Conservation (phyloP, 1,284 basidiomycete genomes). For the Moesziomyces globuligerus region DNA sequence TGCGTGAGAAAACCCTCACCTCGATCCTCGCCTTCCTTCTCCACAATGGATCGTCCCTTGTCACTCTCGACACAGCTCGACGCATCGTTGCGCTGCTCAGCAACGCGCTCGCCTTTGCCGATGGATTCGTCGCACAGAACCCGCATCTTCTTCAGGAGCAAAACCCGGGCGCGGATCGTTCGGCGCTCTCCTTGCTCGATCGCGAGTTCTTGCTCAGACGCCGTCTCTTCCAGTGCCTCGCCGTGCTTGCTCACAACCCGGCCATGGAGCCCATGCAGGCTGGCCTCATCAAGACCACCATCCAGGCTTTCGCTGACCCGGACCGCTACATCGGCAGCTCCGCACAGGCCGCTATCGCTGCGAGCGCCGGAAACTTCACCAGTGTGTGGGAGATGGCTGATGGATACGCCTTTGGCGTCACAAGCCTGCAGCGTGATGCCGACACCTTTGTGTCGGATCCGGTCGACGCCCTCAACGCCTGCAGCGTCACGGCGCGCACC, state of each 20-base stretch:
- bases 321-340: slow-evolving; percentile 77
- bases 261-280: slow-evolving; percentile 83
- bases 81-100: slow-evolving; percentile 85
- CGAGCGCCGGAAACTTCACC: slow-evolving; percentile 84
- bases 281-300: slow-evolving; percentile 81
- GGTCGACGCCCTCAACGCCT: slow-evolving; percentile 28
- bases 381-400: slow-evolving; percentile 87
- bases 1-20: slow-evolving; percentile 88
- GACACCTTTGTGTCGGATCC: slow-evolving; percentile 50
- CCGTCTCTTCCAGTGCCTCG: slow-evolving; percentile 89
- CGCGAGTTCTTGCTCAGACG: slow-evolving; percentile 85
- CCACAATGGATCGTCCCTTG: slow-evolving; percentile 75
- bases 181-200: slow-evolving; percentile 75
- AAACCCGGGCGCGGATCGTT: slow-evolving; percentile 61
- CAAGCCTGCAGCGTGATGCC: slow-evolving; percentile 72
- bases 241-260: slow-evolving; percentile 79
- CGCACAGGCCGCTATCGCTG: slow-evolving; percentile 90
- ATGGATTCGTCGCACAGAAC: slow-evolving; percentile 71
- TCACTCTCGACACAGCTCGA: slow-evolving; percentile 89
- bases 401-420: slow-evolving; percentile 91
- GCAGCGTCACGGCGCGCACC: slow-evolving; percentile 21
- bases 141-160: slow-evolving; percentile 52
- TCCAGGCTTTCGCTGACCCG: slow-evolving; percentile 86
- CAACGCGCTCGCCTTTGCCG: slow-evolving; percentile 89
- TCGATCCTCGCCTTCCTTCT: slow-evolving; percentile 88